These are phyloP conservation scores for Lipomyces chichibuensis DNA, from an alignment of 805 yeast species.

Conservation along the genomic window DNA sequence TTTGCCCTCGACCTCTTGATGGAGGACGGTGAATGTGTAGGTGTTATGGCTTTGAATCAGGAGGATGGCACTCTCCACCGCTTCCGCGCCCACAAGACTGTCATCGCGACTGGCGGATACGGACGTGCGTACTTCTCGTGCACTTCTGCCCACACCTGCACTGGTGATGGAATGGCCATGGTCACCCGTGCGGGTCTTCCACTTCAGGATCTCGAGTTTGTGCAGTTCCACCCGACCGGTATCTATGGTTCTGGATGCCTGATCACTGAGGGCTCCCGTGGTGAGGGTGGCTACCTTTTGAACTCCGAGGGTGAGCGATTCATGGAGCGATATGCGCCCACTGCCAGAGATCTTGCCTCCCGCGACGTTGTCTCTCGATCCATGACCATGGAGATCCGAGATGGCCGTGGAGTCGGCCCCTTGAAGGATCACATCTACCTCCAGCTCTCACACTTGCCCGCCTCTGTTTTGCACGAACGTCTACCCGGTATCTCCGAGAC, in stretches of 20 bases:
- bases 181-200: slow-evolving; percentile 98
- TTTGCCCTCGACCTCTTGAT: slow-evolving; percentile 92
- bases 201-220: slow-evolving; percentile 93
- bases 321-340: slow-evolving; percentile 99
- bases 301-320: slow-evolving; percentile 98
- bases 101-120: slow-evolving; percentile 98
- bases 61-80: slow-evolving; percentile 99
- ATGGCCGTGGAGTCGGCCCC: slow-evolving; percentile 99
- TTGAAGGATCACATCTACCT: slow-evolving; percentile 91
- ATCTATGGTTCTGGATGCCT: slow-evolving; percentile 98
- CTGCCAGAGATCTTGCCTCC: slow-evolving; percentile 96
- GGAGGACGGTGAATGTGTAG: slow-evolving; percentile 95
- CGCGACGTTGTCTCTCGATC: slow-evolving; percentile 99
- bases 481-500: slow-evolving; percentile 99
- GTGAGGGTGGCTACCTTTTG: slow-evolving; percentile 98
- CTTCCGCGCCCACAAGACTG: slow-evolving; percentile 95
- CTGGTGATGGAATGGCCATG: slow-evolving; percentile 99
- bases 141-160: slow-evolving; percentile 99
- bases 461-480: slow-evolving; percentile 88
- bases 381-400: slow-evolving; percentile 97
- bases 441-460: slow-evolving; percentile 92
- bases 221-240: slow-evolving; percentile 99
- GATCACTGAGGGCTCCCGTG: slow-evolving; percentile 99
- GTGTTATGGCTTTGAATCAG: slow-evolving; percentile 96
- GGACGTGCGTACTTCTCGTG: slow-evolving; percentile 98